phyloP scores from a whole-genome alignment of 2,329 filamentous ascomycete genomes.

The Verticillium dahliae region DNA sequence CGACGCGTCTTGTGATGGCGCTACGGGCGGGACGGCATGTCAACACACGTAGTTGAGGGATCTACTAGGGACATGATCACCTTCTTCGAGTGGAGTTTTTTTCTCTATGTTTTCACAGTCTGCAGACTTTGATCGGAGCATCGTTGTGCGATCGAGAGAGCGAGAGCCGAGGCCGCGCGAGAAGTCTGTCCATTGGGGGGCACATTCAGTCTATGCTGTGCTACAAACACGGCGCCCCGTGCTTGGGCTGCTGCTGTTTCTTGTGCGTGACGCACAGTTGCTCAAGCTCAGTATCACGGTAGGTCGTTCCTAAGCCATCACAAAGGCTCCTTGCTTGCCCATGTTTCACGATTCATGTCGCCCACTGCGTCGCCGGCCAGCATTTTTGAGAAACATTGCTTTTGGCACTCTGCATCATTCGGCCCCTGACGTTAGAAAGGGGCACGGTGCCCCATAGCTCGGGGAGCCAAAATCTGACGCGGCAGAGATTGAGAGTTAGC shows the following conservation, averaged over 20 bases:
- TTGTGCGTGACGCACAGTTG: not conserved
- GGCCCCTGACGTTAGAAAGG: not conserved
- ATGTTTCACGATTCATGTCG: not conserved
- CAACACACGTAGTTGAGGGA: not conserved
- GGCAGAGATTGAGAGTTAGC: not conserved
- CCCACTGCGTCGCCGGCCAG: not conserved
- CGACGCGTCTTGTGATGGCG: not conserved
- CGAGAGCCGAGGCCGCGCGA: not conserved
- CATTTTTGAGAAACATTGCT: not conserved
- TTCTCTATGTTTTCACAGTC: not conserved
- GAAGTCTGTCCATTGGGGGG: not conserved
- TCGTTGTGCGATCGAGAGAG: not conserved
- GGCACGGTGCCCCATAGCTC: not conserved
- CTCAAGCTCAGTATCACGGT: not conserved
- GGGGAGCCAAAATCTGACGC: not conserved
- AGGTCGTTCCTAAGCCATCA: not conserved
- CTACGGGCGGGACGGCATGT: not conserved
- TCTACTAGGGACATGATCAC: not conserved
- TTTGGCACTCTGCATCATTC: not conserved
- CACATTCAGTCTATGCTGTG: no score
- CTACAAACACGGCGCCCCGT: not conserved
- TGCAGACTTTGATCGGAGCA: not conserved
- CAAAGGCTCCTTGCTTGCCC: not conserved
- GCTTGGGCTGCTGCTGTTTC: not conserved
- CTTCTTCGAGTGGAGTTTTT: not conserved